Evolutionary conservation across 495 filamentous ascomycete species (phyloP).

Genomic region (Penicillium mononematosum): DNA sequence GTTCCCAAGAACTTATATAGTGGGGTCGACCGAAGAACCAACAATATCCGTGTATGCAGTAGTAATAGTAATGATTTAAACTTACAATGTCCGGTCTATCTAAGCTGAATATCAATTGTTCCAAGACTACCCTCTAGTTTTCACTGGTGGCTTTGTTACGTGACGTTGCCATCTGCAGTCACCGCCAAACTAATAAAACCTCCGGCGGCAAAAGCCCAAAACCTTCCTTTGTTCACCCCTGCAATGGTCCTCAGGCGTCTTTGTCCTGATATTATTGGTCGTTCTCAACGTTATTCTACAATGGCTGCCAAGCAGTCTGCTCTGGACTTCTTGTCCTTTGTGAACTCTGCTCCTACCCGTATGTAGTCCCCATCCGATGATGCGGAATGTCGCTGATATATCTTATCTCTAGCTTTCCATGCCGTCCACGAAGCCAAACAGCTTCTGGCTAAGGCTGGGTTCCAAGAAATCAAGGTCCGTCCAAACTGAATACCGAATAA

Average conservation of each 20-base stretch:
- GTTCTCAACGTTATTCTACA: conserved; percentile 26
- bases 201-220: conserved; percentile 23
- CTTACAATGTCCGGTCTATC: background rate
- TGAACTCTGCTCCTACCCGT: conserved; percentile 96
- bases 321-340: conserved; percentile 85
- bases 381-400: conserved; percentile 23
- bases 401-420: conserved; percentile 72
- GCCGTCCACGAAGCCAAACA: conserved; percentile 77
- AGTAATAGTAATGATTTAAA: background rate
- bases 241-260: conserved; percentile 13
- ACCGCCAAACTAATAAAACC: conserved; percentile 15
- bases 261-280: conserved; percentile 12
- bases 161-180: conserved; percentile 5
- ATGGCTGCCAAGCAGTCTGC: conserved; percentile 66
- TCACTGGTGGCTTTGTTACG: conserved; percentile 2
- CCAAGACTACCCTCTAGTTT: background rate
- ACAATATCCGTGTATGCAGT: background rate
- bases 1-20: background rate
- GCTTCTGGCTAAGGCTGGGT: conserved; percentile 76
- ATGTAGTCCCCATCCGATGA: conserved; percentile 22
- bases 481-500: background rate
- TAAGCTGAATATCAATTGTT: background rate
- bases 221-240: conserved; percentile 10
- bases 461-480: conserved; percentile 72
- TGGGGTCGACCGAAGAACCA: background rate